phyloP scores from a whole-genome alignment of 2,329 filamentous ascomycete genomes.

The Fusarium albidum region DNA sequence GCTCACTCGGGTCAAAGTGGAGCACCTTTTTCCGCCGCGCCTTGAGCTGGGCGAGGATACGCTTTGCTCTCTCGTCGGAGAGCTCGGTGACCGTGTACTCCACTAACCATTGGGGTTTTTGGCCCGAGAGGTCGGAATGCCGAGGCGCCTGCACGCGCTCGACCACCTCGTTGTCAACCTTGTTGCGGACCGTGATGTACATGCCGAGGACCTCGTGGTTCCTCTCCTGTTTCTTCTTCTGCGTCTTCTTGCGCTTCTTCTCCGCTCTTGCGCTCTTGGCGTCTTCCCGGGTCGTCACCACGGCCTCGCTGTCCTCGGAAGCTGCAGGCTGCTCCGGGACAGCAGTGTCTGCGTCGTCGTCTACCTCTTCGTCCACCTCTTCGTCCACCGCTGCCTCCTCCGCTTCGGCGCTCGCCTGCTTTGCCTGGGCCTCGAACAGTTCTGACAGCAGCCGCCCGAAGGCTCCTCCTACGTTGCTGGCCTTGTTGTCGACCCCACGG shows the following conservation, averaged over 20 bases:
- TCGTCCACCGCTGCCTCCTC: slow-evolving; percentile 16
- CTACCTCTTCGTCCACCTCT: slow-evolving; percentile 7
- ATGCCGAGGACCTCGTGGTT: slow-evolving; percentile 64
- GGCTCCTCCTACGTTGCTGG: slow-evolving; percentile 52
- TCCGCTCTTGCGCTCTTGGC: neutral
- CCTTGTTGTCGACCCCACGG: slow-evolving; percentile 52
- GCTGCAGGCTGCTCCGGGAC: neutral
- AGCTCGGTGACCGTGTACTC: slow-evolving; percentile 80
- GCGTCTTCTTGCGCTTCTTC: neutral
- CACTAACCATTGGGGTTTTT: slow-evolving; percentile 67
- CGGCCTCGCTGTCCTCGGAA: neutral
- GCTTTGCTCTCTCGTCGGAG: slow-evolving; percentile 50
- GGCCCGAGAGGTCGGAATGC: neutral
- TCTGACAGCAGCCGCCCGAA: slow-evolving; percentile 62
- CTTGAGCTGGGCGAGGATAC: slow-evolving; percentile 65
- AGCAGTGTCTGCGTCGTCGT: neutral
- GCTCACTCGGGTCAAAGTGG: slow-evolving; percentile 50
- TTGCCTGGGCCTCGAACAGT: slow-evolving; percentile 49
- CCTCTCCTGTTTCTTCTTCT: neutral
- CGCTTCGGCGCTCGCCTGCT: slow-evolving; percentile 34
- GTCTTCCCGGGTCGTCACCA: neutral
- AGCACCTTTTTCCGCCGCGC: slow-evolving; percentile 61
- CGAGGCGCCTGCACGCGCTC: slow-evolving; percentile 59
- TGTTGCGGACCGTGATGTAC: slow-evolving; percentile 76
- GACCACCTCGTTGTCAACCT: slow-evolving; percentile 72